Conservation (phyloP, 164 flowering plant species). For the Berberis thunbergii region DNA sequence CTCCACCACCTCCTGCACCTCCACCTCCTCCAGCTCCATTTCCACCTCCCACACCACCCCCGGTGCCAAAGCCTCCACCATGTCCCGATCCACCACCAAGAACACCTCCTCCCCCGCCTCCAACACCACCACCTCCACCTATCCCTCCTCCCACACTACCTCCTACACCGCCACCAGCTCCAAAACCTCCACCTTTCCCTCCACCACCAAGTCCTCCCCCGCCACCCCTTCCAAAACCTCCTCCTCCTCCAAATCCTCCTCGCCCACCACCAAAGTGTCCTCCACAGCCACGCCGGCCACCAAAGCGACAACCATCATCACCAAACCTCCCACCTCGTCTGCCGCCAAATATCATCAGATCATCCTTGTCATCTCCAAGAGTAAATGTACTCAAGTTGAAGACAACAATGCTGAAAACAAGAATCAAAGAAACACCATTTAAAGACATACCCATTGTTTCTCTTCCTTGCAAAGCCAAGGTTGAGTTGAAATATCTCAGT, state of each 20-base stretch:
- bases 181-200: conserved; percentile 16
- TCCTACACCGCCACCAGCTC: conserved; percentile 17
- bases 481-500: neutral
- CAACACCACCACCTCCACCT: conserved; percentile 18
- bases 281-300: conserved; percentile 16
- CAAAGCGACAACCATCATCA: conserved; percentile 18
- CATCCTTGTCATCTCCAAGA: conserved; percentile 12
- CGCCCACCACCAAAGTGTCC: conserved; percentile 17
- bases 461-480: neutral
- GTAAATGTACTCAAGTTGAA: conserved; percentile 15
- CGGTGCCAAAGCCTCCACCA: conserved; percentile 14
- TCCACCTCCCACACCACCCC: conserved; percentile 18
- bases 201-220: conserved; percentile 21
- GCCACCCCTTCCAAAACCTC: conserved; percentile 15
- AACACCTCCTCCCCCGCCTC: conserved; percentile 12
- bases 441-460: conserved; percentile 10
- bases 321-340: conserved; percentile 11
- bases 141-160: conserved; percentile 28
- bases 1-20: conserved; percentile 11
- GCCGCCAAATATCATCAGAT: conserved; percentile 9
- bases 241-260: conserved; percentile 9
- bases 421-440: conserved; percentile 8
- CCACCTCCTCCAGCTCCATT: conserved; percentile 9
- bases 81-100: conserved; percentile 11
- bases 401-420: conserved; percentile 11